phyloP scores from a whole-genome alignment of 2,329 filamentous ascomycete species.

The Phialophora chinensis region DNA sequence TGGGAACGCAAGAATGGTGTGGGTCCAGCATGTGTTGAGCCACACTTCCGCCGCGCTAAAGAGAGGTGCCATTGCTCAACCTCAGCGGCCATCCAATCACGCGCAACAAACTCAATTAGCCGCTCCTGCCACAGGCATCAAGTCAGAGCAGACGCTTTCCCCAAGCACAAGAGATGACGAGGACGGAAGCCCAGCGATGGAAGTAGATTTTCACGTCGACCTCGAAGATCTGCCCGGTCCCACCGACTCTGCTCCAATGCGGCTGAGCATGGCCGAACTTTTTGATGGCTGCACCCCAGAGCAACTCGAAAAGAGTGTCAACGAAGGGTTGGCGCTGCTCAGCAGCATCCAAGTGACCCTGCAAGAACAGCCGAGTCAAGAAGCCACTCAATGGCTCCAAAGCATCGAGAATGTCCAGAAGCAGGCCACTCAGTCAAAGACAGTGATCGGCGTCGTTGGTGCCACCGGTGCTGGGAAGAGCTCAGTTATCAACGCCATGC shows the following conservation, averaged over 20 bases:
- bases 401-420: slow-evolving; percentile 52
- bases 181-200: neutral
- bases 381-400: slow-evolving; percentile 51
- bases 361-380: slow-evolving; percentile 33
- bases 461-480: slow-evolving; percentile 68
- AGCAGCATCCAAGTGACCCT: slow-evolving; percentile 45
- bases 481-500: slow-evolving; percentile 66
- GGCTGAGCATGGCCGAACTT: slow-evolving; percentile 25
- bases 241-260: neutral
- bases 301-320: slow-evolving; percentile 44
- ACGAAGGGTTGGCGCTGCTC: slow-evolving; percentile 47
- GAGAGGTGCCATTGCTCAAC: neutral
- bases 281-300: slow-evolving; percentile 28
- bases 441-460: slow-evolving; percentile 62
- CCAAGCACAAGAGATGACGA: neutral
- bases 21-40: neutral
- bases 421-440: slow-evolving; percentile 46
- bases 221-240: neutral
- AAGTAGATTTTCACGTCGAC: neutral
- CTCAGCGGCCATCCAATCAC: neutral
- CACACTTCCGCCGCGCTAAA: neutral
- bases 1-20: neutral
- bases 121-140: neutral
- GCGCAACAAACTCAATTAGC: neutral
- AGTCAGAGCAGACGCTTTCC: neutral